A percentile compares a stretch with the other conserved stretches of the same genome.
Evolutionary conservation across 2,329 filamentous ascomycete species (phyloP).

Genomic region (Phaeosphaeriaceae sp.): DNA sequence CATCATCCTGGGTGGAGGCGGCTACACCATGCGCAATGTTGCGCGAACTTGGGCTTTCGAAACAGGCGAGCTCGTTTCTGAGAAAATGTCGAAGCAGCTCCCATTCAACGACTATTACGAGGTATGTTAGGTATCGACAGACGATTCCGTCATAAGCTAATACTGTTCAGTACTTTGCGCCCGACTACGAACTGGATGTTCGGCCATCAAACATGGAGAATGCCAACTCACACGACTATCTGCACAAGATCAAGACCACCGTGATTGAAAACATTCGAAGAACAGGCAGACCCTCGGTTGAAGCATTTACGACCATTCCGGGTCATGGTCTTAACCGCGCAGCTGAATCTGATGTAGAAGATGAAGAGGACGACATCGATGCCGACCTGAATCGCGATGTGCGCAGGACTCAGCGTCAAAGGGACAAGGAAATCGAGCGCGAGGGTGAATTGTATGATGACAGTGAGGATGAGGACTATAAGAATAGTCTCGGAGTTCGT

Average conservation of each 20-base stretch:
- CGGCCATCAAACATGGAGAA: constrained; percentile 77
- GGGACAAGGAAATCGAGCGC: constrained; percentile 78
- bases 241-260: constrained; percentile 71
- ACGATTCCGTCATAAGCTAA: constrained; percentile 24
- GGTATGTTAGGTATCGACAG: constrained; percentile 45
- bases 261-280: constrained; percentile 72
- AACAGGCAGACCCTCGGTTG: constrained; percentile 65
- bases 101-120: constrained; percentile 97
- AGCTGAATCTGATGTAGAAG: constrained; percentile 71
- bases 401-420: constrained; percentile 80
- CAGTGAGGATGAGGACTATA: constrained; percentile 87
- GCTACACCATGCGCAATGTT: constrained; percentile 73
- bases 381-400: constrained; percentile 86
- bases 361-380: constrained; percentile 71
- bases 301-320: constrained; percentile 62
- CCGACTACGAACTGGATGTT: constrained; percentile 73
- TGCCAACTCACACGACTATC: constrained; percentile 71
- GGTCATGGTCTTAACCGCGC: constrained; percentile 59
- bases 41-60: constrained; percentile 70
- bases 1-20: constrained; percentile 70
- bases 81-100: constrained; percentile 80
- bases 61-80: constrained; percentile 80
- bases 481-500: constrained; percentile 73
- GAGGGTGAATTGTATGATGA: constrained; percentile 77
- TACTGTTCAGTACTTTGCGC: constrained; percentile 66